Conservation (phyloP, 1,284 basidiomycete species). For the Sanguinoderma infundibulare region DNA sequence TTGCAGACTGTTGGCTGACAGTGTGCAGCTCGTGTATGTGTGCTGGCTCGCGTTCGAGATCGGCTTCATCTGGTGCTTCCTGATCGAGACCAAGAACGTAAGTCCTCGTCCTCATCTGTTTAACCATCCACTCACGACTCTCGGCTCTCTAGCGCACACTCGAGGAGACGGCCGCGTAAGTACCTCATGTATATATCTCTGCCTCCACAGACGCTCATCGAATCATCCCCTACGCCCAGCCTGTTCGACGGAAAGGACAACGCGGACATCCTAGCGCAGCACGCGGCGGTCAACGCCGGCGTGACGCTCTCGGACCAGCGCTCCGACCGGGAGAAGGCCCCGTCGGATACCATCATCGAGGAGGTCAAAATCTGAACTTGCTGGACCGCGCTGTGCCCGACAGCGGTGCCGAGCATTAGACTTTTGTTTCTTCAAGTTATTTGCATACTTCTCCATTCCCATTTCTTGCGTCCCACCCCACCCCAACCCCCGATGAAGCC, state of each 20-base stretch:
- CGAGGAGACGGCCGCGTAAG: slow-evolving; percentile 38
- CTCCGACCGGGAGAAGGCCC: slow-evolving; percentile 32
- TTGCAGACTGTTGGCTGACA: not conserved
- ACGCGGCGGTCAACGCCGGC: slow-evolving; percentile 30
- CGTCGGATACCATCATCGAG: slow-evolving; percentile 28
- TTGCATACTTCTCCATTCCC: not conserved
- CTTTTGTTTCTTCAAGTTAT: not conserved
- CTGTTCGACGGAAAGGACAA: slow-evolving; percentile 37
- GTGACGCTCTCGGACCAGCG: slow-evolving; percentile 20
- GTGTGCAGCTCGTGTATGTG: slow-evolving; percentile 34
- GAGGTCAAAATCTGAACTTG: slow-evolving; percentile 21
- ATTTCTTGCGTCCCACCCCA: too few species aligned
- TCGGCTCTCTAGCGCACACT: slow-evolving; percentile 29
- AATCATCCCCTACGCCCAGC: slow-evolving; percentile 7
- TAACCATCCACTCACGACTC: not conserved
- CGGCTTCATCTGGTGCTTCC: slow-evolving; percentile 57
- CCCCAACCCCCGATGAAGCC: not conserved
- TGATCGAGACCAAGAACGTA: slow-evolving; percentile 49
- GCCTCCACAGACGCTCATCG: not conserved
- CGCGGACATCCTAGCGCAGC: slow-evolving; percentile 28
- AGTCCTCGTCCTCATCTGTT: not conserved
- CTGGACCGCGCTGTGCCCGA: not conserved
- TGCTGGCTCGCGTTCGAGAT: slow-evolving; percentile 51
- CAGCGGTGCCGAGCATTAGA: not conserved
- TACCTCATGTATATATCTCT: not conserved